Percentiles rank a stretch among this genome's conserved stretches.
Conservation (phyloP, 345 rosid species). For the Lenwebbia sp. region DNA sequence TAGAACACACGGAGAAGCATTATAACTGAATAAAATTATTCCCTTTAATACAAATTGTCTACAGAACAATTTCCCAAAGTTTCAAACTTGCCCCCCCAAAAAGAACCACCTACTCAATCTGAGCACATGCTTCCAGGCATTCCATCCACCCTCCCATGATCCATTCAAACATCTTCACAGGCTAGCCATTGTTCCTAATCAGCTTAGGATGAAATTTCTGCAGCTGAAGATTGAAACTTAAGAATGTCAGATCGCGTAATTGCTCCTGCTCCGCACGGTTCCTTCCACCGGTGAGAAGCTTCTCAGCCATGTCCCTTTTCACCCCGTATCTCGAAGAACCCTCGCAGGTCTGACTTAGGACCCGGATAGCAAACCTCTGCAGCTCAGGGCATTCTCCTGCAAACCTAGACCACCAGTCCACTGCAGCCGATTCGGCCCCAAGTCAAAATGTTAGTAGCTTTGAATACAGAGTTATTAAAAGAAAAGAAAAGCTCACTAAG, state of each 20-base stretch:
- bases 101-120: neutral
- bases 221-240: slow-evolving; percentile 42
- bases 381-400: slow-evolving; percentile 38
- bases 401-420: slow-evolving; percentile 42
- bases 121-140: neutral
- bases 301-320: slow-evolving; percentile 35
- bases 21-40: neutral
- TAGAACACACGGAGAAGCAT: neutral
- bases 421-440: slow-evolving; percentile 11
- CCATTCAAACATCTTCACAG: slow-evolving; percentile 12
- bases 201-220: slow-evolving; percentile 5
- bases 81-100: slow-evolving; percentile 11
- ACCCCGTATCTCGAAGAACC: slow-evolving; percentile 40
- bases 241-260: slow-evolving; percentile 15
- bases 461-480: neutral
- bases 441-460: neutral
- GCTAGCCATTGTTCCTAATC: neutral
- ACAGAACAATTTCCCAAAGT: neutral
- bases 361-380: slow-evolving; percentile 34
- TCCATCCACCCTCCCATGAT: slow-evolving; percentile 10
- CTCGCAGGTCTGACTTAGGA: slow-evolving; percentile 48
- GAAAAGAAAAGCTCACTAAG: neutral
- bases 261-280: slow-evolving; percentile 10
- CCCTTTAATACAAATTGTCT: neutral
- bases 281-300: slow-evolving; percentile 12